phyloP scores from a whole-genome alignment of 2,329 filamentous ascomycete species.

The Aspergillus fumigatiaffinis region DNA sequence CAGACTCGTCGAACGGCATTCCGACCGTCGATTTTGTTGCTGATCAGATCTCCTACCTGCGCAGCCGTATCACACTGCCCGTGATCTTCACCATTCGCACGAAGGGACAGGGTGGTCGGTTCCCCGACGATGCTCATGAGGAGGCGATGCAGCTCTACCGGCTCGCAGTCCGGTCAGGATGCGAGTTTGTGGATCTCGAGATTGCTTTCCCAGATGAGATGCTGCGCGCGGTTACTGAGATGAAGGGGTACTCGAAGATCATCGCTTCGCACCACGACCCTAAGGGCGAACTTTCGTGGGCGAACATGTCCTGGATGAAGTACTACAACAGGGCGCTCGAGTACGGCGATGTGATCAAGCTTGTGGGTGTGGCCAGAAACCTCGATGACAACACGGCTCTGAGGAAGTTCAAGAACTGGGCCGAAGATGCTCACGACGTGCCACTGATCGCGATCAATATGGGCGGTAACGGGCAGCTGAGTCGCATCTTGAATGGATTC shows the following conservation, averaged over 20 bases:
- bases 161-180: conserved; percentile 73
- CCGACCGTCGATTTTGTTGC: conserved; percentile 71
- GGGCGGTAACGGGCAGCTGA: conserved; percentile 81
- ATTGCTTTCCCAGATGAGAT: conserved; percentile 78
- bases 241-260: conserved; percentile 71
- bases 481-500: conserved; percentile 84
- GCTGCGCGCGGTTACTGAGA: conserved; percentile 64
- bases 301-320: conserved; percentile 84
- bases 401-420: conserved; percentile 73
- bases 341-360: conserved; percentile 89
- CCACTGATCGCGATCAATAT: conserved; percentile 96
- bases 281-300: conserved; percentile 74
- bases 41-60: conserved; percentile 74
- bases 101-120: conserved; percentile 77
- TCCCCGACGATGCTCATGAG: conserved; percentile 71
- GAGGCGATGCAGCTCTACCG: conserved; percentile 71
- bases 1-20: conserved; percentile 53
- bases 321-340: conserved; percentile 87
- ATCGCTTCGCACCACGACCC: conserved; percentile 97
- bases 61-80: conserved; percentile 68
- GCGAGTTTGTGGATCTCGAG: conserved; percentile 92
- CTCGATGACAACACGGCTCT: conserved; percentile 86
- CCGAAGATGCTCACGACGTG: conserved; percentile 67
- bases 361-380: conserved; percentile 73
- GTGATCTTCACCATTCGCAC: conserved; percentile 92